phyloP scores from a whole-genome alignment of 2,329 filamentous ascomycete genomes.

The Dactylella cylindrospora region DNA sequence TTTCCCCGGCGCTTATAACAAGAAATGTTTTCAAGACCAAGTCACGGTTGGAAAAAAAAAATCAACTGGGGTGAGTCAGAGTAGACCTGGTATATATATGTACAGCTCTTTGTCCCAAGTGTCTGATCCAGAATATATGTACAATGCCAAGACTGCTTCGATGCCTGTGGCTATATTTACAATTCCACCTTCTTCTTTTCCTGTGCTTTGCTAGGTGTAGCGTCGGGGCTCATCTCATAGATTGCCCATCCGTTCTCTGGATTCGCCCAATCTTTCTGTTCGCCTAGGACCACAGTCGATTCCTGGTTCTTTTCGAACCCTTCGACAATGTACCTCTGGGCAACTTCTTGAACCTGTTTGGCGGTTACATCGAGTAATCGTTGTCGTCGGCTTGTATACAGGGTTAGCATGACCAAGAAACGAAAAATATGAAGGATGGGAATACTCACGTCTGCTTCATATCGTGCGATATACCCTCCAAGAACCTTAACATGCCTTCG shows the following conservation, averaged over 20 bases:
- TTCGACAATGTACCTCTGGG: constrained; percentile 77
- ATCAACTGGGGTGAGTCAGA: constrained; percentile 1
- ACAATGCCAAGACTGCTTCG: constrained; percentile 8
- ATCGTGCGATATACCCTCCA: constrained; percentile 79
- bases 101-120: constrained; percentile 3
- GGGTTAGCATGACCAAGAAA: constrained; percentile 13
- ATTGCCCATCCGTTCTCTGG: constrained; percentile 69
- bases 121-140: constrained; percentile 13
- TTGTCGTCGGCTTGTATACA: constrained; percentile 65
- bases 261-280: constrained; percentile 73
- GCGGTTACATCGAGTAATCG: constrained; percentile 81
- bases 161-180: neutral
- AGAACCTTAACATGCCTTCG: constrained; percentile 82
- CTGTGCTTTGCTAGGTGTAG: constrained; percentile 6
- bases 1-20: constrained; percentile 32
- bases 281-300: constrained; percentile 73
- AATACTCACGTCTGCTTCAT: constrained; percentile 68
- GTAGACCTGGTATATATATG: constrained; percentile 22
- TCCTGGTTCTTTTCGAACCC: constrained; percentile 59
- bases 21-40: neutral
- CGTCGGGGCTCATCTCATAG: constrained; percentile 69
- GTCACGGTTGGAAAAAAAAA: neutral
- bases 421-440: neutral
- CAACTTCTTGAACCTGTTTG: constrained; percentile 75
- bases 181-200: constrained; percentile 29